phyloP scores from a whole-genome alignment of 164 flowering plant genomes.

The Stephania cephalantha region DNA sequence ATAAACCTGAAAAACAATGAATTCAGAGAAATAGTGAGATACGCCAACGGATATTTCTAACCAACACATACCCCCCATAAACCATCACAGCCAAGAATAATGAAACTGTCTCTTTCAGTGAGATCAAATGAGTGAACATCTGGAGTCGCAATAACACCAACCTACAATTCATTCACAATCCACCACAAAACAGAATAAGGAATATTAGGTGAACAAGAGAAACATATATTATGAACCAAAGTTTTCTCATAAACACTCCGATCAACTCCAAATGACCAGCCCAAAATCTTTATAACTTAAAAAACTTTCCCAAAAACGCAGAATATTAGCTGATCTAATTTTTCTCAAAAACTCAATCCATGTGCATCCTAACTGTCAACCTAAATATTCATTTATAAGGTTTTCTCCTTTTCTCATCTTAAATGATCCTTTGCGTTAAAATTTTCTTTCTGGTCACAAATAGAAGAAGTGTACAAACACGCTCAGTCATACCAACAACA shows the following conservation, averaged over 20 bases:
- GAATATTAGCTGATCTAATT: not conserved
- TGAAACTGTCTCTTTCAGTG: constrained; percentile 71
- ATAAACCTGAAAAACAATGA: not conserved
- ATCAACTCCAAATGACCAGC: not conserved
- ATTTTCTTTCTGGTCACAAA: not conserved
- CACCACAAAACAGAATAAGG: not conserved
- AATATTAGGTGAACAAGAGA: not conserved
- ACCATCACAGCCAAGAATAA: constrained; percentile 95
- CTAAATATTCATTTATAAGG: too few relatives aligned
- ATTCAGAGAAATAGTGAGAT: not conserved
- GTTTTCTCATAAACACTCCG: too few relatives aligned
- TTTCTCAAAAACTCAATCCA: not conserved
- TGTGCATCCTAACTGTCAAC: not conserved
- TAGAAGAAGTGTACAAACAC: not conserved
- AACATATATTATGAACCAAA: not conserved
- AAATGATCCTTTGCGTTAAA: too few relatives aligned
- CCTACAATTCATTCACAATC: constrained; percentile 36
- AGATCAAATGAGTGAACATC: constrained; percentile 83
- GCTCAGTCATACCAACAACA: not conserved
- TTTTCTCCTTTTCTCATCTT: too few relatives aligned
- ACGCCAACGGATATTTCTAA: not conserved
- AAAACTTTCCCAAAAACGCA: not conserved
- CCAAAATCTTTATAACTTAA: not conserved
- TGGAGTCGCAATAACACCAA: constrained; percentile 79
- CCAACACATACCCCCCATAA: constrained; percentile 75